Percentiles rank a stretch among this genome's conserved stretches.
These are phyloP conservation scores for Amphirosellinia nigrospora DNA, from an alignment of 495 filamentous ascomycete genomes.

Conservation along the genomic window DNA sequence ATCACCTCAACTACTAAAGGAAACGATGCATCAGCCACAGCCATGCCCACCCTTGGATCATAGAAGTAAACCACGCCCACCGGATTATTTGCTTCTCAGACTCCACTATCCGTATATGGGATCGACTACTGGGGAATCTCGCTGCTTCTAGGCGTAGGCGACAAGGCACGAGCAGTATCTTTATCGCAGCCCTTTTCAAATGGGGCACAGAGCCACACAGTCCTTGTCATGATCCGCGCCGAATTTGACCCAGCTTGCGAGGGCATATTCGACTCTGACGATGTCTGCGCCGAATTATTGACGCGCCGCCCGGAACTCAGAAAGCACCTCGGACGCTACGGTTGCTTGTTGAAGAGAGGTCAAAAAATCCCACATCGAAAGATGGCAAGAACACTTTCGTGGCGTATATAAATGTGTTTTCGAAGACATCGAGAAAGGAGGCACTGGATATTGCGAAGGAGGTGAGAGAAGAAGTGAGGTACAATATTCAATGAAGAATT, in stretches of 20 bases:
- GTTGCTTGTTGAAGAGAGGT: constrained; percentile 40
- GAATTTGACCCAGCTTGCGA: constrained; percentile 34
- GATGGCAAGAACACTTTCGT: constrained; percentile 39
- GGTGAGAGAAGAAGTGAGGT: constrained; percentile 38
- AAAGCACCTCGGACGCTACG: constrained; percentile 33
- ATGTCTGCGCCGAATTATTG: constrained; percentile 45
- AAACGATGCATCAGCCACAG: not conserved
- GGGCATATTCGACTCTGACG: constrained; percentile 48
- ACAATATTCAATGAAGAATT: constrained; percentile 28
- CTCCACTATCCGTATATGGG: constrained; percentile 46
- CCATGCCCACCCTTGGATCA: constrained; percentile 37
- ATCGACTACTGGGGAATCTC: constrained; percentile 48
- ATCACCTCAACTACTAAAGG: not conserved
- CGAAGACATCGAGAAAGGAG: constrained; percentile 37
- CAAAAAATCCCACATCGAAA: constrained; percentile 38
- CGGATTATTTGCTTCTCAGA: constrained; percentile 40
- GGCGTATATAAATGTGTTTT: constrained; percentile 46
- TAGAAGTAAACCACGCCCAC: constrained; percentile 50
- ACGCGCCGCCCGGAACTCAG: constrained; percentile 39
- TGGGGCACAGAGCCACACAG: constrained; percentile 37
- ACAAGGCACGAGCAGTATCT: constrained; percentile 35
- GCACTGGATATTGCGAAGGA: constrained; percentile 34
- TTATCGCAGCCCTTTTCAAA: constrained; percentile 38
- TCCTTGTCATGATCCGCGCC: constrained; percentile 35
- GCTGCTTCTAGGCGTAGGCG: constrained; percentile 38